These are phyloP conservation scores for Fusarium sp. DNA, from an alignment of 2,329 filamentous ascomycete genomes.

Conservation along the genomic window DNA sequence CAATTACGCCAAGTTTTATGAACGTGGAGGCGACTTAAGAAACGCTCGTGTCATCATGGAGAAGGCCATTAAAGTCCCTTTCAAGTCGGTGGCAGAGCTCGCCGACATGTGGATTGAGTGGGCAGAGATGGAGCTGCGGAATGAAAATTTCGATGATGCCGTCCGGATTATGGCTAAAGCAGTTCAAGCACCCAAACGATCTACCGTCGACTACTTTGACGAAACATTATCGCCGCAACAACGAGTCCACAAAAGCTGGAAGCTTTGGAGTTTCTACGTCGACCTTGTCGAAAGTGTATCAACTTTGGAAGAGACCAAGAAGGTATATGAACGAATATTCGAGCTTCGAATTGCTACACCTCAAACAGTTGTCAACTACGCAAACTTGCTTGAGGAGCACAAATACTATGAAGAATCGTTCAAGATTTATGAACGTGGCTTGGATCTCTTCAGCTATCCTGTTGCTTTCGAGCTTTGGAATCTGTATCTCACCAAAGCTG, in stretches of 20 bases:
- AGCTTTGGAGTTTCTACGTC: slow-evolving; percentile 99
- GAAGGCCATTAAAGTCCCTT: slow-evolving; percentile 97
- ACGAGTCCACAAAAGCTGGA: slow-evolving; percentile 98
- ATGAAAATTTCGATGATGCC: slow-evolving; percentile 95
- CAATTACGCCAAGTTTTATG: slow-evolving; percentile 98
- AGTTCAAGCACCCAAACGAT: slow-evolving; percentile 94
- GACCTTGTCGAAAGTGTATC: slow-evolving; percentile 96
- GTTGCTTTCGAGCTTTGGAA: slow-evolving; percentile 99
- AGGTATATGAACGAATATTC: slow-evolving; percentile 97
- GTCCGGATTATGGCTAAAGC: slow-evolving; percentile 97
- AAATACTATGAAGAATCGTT: slow-evolving; percentile 97
- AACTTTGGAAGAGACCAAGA: slow-evolving; percentile 89
- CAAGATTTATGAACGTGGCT: slow-evolving; percentile 94
- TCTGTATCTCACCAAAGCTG: slow-evolving; percentile 94
- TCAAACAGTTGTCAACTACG: slow-evolving; percentile 98
- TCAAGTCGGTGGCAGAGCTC: slow-evolving; percentile 95
- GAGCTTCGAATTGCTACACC: slow-evolving; percentile 97
- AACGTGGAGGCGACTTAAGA: slow-evolving; percentile 83
- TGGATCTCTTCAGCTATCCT: slow-evolving; percentile 98
- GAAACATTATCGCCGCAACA: slow-evolving; percentile 94
- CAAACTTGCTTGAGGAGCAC: slow-evolving; percentile 93
- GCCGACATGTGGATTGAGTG: slow-evolving; percentile 99
- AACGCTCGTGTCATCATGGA: slow-evolving; percentile 95
- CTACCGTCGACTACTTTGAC: slow-evolving; percentile 99
- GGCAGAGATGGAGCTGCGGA: slow-evolving; percentile 97